A percentile compares a stretch with the other conserved stretches of the same genome.
Evolutionary conservation across 1,284 basidiomycete species (phyloP).

Genomic region (Sparassis latifolia): DNA sequence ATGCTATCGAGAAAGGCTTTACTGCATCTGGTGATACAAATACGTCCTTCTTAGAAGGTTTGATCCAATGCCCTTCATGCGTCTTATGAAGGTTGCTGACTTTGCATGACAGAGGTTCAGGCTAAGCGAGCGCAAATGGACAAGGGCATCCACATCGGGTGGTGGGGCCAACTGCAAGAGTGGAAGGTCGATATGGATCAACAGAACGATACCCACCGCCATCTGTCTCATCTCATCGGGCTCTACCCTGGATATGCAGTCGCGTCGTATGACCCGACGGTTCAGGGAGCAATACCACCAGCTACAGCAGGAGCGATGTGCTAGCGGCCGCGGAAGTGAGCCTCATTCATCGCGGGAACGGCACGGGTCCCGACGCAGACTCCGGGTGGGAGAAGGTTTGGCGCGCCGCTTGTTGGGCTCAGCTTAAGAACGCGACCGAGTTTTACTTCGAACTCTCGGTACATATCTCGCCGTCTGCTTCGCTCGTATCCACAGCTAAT

Average conservation of each 20-base stretch:
- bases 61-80: not conserved
- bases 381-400: conserved; percentile 75
- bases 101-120: conserved; percentile 40
- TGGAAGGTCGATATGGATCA: conserved; percentile 73
- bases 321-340: conserved; percentile 49
- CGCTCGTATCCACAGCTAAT: not conserved
- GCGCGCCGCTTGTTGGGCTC: conserved; percentile 70
- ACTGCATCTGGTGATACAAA: conserved; percentile 58
- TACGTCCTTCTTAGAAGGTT: conserved; percentile 52
- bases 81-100: not conserved
- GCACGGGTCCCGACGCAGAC: conserved; percentile 66
- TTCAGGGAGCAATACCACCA: conserved; percentile 36
- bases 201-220: conserved; percentile 60
- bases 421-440: conserved; percentile 48
- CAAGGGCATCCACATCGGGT: conserved; percentile 67
- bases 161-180: conserved; percentile 76
- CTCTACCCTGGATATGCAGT: conserved; percentile 72
- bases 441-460: conserved; percentile 66
- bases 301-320: conserved; percentile 48
- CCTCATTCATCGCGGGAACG: conserved; percentile 63
- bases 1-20: conserved; percentile 63
- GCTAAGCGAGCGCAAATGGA: conserved; percentile 58
- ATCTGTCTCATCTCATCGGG: conserved; percentile 69
- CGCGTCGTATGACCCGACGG: conserved; percentile 40
- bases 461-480: conserved; percentile 11